Percentiles rank a stretch among this genome's conserved stretches.
Evolutionary conservation across 2,329 filamentous ascomycete genomes (phyloP).

Genomic region (Ophiosphaerella korrae): DNA sequence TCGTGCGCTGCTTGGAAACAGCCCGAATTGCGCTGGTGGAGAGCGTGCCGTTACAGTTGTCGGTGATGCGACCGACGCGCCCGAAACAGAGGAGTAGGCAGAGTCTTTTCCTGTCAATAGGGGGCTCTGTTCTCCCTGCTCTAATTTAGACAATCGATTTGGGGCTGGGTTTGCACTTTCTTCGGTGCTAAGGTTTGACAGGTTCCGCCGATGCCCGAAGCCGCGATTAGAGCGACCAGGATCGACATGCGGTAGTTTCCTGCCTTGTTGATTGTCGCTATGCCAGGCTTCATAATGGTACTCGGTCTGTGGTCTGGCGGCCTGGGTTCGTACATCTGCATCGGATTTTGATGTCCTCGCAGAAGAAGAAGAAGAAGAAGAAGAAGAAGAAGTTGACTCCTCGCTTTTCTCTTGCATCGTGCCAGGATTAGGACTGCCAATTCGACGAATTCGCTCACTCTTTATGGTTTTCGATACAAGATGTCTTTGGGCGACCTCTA

Average conservation of each 20-base stretch:
- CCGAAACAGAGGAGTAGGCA: conserved; percentile 47
- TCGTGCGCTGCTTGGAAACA: conserved; percentile 41
- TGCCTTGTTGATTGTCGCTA: conserved; percentile 23
- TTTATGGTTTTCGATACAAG: conserved; percentile 17
- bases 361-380: conserved; percentile 9
- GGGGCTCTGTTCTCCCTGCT: conserved; percentile 35
- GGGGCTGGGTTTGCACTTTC: conserved; percentile 11
- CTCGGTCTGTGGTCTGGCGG: conserved; percentile 20
- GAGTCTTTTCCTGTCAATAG: conserved; percentile 45
- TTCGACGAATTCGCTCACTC: conserved; percentile 20
- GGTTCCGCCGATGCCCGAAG: conserved; percentile 19
- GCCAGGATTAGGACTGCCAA: conserved; percentile 24
- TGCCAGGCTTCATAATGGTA: conserved; percentile 30
- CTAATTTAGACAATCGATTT: conserved; percentile 13
- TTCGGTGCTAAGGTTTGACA: conserved; percentile 17
- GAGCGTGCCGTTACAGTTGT: conserved; percentile 32
- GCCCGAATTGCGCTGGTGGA: conserved; percentile 41
- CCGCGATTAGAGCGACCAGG: conserved; percentile 15
- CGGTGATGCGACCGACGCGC: conserved; percentile 40
- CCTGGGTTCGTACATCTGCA: conserved; percentile 19
- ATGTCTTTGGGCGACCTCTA: conserved; percentile 17
- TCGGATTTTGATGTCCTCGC: conserved; percentile 16
- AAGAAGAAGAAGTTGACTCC: conserved; percentile 13
- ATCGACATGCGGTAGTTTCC: conserved; percentile 15
- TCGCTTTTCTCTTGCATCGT: conserved; percentile 25